A percentile compares a stretch with the other conserved stretches of the same genome.
These are phyloP conservation scores for Pseudogymnoascus sp. DNA, from an alignment of 2,329 filamentous ascomycete genomes.

Conservation along the genomic window DNA sequence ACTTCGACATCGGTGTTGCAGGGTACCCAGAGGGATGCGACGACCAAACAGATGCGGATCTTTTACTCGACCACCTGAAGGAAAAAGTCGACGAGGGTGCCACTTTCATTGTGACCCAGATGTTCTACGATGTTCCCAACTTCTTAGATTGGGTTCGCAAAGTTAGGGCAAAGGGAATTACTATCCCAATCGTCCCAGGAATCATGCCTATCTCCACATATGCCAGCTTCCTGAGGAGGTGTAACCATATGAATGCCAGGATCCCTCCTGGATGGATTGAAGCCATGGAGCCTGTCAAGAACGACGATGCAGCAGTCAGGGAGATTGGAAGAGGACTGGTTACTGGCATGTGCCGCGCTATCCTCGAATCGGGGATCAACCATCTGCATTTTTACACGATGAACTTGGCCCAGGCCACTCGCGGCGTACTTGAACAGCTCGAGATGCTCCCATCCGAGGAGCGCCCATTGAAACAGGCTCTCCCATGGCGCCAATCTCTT, in stretches of 20 bases:
- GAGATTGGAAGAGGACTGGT: constrained; percentile 83
- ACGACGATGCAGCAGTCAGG: constrained; percentile 86
- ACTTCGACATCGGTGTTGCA: constrained; percentile 96
- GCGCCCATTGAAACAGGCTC: constrained; percentile 74
- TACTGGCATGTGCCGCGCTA: constrained; percentile 79
- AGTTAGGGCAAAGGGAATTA: constrained; percentile 77
- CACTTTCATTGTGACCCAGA: constrained; percentile 93
- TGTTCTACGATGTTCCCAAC: constrained; percentile 98
- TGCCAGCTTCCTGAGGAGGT: constrained; percentile 80
- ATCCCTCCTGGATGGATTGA: constrained; percentile 76
- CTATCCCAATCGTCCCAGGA: constrained; percentile 72
- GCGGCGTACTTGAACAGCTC: constrained; percentile 88
- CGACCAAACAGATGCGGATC: constrained; percentile 79
- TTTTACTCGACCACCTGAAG: constrained; percentile 84
- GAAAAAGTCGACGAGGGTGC: constrained; percentile 94
- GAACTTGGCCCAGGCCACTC: constrained; percentile 91
- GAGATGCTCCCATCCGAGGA: constrained; percentile 69
- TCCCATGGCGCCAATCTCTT: constrained; percentile 94
- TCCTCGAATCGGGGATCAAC: constrained; percentile 69
- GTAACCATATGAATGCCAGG: constrained; percentile 81
- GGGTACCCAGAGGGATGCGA: constrained; percentile 95
- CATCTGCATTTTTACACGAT: constrained; percentile 99
- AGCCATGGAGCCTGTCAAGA: constrained; percentile 85
- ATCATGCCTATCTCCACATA: constrained; percentile 96
- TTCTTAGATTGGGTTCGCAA: constrained; percentile 87